Base-by-base conservation (phyloP, 495 filamentous ascomycete species). In the Penicillium bialowiezense region DNA sequence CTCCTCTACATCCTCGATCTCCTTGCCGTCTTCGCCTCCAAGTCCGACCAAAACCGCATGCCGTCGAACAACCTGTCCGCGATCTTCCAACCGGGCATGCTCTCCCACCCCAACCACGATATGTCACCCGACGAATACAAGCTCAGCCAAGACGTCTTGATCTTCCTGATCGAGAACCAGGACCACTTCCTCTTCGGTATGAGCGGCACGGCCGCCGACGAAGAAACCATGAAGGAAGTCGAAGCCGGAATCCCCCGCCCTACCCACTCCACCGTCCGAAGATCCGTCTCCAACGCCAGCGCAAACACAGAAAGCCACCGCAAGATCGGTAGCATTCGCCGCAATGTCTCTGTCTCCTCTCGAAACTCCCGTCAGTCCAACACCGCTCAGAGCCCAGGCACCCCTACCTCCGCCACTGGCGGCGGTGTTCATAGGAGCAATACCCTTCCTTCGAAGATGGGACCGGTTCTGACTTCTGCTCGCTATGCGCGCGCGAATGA, bases 161-260 rank as follows among this genome's bases (percentile, higher is more conserved):
- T 97, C 20, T 99, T 97, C 64, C 72, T 99, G 53, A 99, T 99
- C 52, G 90, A 97, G 63, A 96, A 99, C 57, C 91, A 97, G 62
- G 82, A 91, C 55, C 84, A 89, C 60, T 92, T 92, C 70, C 70
- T 92, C 51, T 91, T 97, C 42, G 91, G 91, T 13, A 97, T 97
- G 91, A 86, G 88, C 63, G 91, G 91, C 15, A 96, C 91, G 5
- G 90, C 82, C 5, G 87, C 88, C 5, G 91, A 96, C 63, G 88
- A 91, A 60, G 83, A 89, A 58, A 95, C 90, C 3, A 82, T 91
- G 20, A 88, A 86, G 60, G 88, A 95, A 58, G 85, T 95, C 26
- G 83, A 93, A 64, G 62, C 85, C 54, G 81, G 79, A 13, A 74
- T 78, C 13, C 75, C 84, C 3, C 71, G 71, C 15, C 62, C 77